Base-by-base conservation (phyloP, 441 rosid genomes). In the Raphanus hybrid region DNA sequence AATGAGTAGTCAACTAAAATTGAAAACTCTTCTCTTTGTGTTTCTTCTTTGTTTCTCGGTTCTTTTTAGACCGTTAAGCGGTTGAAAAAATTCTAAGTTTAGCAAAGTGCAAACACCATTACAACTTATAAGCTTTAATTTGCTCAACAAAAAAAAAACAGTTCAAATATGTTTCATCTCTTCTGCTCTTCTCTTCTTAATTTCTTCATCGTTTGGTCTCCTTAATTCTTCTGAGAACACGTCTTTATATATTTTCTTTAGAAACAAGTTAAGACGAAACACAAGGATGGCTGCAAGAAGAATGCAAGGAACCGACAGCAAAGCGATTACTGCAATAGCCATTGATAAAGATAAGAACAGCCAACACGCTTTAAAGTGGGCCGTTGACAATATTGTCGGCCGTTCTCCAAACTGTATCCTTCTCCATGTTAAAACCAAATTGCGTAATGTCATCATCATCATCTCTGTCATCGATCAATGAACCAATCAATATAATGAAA, bases 281-380 rank as follows among this genome's bases (percentile, higher is more conserved):
- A 3, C 37, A 23, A 67, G 41, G 35, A 78, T 72, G 60, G 43
- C 71, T n/a, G 57, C 50, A 15, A 70, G 70, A 15, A 70, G 66
- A 63, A 11, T 3, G 2, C 64, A 15, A 55, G 70, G 59, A 7
- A 48, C 62, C 2, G 35, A 54, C 32, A 52, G 35, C 71, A 32
- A 58, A 55, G 27, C 52, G 5, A 39, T 18, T 3, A 87, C 88
- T 3, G 92, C 86, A 8, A 71, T 92, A 48, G 94, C 93, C 6
- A 74, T 91, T 43, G 93, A 89, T 75, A 81, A 11, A 11, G 91
- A 86, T 76, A 92, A 79, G 85, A 87, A 85, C 81, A 91, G 94
- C 87, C 90, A 88, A 55, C 74, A 29, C 29, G 98, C 94, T 3
- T 83, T 88, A 16, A 91, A 82, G 68, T 93, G 96, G 96, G 91